Base-by-base conservation (phyloP, 768 basidiomycete genomes). In the Auricularia sp. region DNA sequence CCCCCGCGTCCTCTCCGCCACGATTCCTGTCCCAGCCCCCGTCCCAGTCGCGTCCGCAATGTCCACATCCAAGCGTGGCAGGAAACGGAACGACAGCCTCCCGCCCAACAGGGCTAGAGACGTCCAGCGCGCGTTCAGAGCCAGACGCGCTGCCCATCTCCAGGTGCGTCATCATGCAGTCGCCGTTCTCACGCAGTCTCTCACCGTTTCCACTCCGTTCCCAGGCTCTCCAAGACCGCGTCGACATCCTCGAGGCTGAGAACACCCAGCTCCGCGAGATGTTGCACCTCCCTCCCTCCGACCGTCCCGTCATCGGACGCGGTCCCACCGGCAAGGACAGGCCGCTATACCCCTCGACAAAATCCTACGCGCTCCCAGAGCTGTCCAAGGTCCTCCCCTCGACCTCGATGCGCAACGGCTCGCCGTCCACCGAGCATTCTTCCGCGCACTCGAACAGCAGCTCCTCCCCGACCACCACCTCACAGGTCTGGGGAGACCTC, bases 291-390 rank as follows among this genome's bases (percentile, higher is more conserved):
- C 88, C 90, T 0, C 87, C 88, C 23, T 87, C 90, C 66, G 83
- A 81, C 71, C 81, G 91, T 68, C 82, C 84, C 18, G 75, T 85
- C 2, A 80, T 93, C 61, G 91, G 91, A 56, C 91, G 86, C 76
- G 91, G 91, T 59, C 91, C 91, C 34, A 93, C 91, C 0, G 91
- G 91, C 39, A 91, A 91, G 74, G 91, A 93, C 73, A 91, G 85
- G 71, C 86, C 87, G 21, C 21, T 51, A 51, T 51, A 51, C 47
- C 47, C 47, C 47, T 51, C 47, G 47, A 51, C 39, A 42, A 42
- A 51, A 21, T 16, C 18, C 47, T 51, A 51, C 8, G 21, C 14
- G 18, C 21, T 51, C 18, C 47, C 47, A 51, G 47, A 51, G 47
- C 47, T 51, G 18, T 51, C 47, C 47, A 51, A 51, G 47, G 47